Percentiles rank a stretch among this genome's conserved stretches.
Evolutionary conservation across 306 rosid genomes (phyloP).

Genomic region (Potentilla sterilis): DNA sequence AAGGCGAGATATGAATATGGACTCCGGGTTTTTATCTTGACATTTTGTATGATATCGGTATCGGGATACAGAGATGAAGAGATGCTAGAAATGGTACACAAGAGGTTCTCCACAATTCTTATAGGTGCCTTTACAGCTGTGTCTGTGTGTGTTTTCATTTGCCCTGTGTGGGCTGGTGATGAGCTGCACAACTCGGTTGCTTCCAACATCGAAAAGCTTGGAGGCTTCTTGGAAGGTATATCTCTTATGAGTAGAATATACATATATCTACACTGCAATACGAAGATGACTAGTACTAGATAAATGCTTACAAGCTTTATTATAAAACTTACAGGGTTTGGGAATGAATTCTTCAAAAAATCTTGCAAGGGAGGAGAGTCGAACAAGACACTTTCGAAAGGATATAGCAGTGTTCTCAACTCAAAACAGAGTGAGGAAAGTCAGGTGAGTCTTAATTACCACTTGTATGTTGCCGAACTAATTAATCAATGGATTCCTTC

Average conservation of each 20-base stretch:
- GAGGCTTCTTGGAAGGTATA: conserved; percentile 39
- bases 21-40: conserved; percentile 44
- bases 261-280: not conserved
- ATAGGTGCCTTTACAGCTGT: conserved; percentile 33
- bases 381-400: conserved; percentile 34
- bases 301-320: not conserved
- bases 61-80: conserved; percentile 37
- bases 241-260: not conserved
- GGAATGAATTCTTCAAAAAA: conserved; percentile 31
- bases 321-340: conserved; percentile 33
- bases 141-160: conserved; percentile 33
- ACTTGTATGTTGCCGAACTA: not conserved
- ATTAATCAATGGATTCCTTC: too few relatives aligned
- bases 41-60: conserved; percentile 45
- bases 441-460: conserved; percentile 30
- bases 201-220: conserved; percentile 39
- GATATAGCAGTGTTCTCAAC: conserved; percentile 44
- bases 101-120: conserved; percentile 37
- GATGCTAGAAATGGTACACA: conserved; percentile 32
- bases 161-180: conserved; percentile 49
- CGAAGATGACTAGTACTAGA: not conserved
- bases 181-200: conserved; percentile 49
- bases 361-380: conserved; percentile 27
- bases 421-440: conserved; percentile 49
- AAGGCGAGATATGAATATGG: conserved; percentile 60